phyloP scores from a whole-genome alignment of 202 grass and related monocot species.

The Panicum hallii region DNA sequence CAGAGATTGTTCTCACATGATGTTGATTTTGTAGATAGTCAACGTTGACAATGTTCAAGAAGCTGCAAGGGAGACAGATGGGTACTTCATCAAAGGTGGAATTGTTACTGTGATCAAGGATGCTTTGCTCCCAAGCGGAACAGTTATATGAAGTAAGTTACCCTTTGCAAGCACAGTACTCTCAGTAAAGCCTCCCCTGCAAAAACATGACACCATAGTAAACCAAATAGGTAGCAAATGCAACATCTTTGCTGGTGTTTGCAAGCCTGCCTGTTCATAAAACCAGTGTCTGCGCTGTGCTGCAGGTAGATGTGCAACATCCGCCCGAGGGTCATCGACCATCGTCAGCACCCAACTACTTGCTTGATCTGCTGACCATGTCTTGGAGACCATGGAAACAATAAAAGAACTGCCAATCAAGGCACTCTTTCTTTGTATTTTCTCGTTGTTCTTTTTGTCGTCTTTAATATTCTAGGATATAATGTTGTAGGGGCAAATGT shows the following conservation, averaged over 20 bases:
- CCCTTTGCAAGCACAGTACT: not conserved
- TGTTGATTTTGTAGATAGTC: constrained; percentile 55
- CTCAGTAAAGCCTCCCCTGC: constrained; percentile 15
- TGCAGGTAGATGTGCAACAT: constrained; percentile 17
- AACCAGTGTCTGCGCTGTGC: not conserved
- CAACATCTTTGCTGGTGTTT: constrained; percentile 8
- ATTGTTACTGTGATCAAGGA: constrained; percentile 97
- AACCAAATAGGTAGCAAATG: constrained; percentile 34
- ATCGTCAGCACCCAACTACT: not conserved
- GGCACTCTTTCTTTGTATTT: constrained; percentile 23
- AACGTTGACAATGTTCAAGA: constrained; percentile 66
- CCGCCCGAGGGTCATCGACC: not conserved
- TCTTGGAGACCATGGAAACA: constrained; percentile 35
- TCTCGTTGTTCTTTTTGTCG: not conserved
- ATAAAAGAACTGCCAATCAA: constrained; percentile 49
- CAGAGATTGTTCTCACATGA: constrained; percentile 26
- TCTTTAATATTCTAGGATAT: constrained; percentile 31
- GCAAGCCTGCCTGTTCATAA: not conserved
- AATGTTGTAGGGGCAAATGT: constrained; percentile 12
- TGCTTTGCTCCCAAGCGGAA: constrained; percentile 87
- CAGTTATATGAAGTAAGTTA: constrained; percentile 75
- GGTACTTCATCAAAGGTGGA: constrained; percentile 97
- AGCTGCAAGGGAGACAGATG: constrained; percentile 72
- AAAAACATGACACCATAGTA: not conserved
- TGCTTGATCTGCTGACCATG: constrained; percentile 23